phyloP scores from a whole-genome alignment of 2,329 filamentous ascomycete species.

The Fusarium coffeatum region DNA sequence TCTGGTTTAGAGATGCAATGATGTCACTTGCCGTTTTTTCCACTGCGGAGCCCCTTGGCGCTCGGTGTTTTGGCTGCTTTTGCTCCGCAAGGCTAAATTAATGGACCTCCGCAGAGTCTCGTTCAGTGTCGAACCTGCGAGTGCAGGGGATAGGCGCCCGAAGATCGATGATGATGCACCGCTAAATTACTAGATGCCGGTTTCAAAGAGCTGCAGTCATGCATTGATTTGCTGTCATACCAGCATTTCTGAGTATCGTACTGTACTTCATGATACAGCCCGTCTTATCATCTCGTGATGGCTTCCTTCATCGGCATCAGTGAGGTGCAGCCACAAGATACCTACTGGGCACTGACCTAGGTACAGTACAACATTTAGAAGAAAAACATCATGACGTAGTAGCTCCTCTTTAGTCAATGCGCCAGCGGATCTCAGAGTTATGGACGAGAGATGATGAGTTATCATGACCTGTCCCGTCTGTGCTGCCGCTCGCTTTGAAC shows the following conservation, averaged over 20 bases:
- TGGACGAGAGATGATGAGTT: background rate
- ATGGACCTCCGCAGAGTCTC: conserved; percentile 6
- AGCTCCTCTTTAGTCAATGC: conserved; percentile 3
- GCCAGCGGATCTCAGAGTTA: background rate
- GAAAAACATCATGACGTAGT: background rate
- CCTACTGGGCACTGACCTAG: background rate
- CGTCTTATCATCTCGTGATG: background rate
- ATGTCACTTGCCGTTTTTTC: conserved; percentile 36
- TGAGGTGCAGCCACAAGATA: background rate
- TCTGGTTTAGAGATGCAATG: conserved; percentile 23
- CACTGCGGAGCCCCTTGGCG: conserved; percentile 29
- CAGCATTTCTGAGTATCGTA: background rate
- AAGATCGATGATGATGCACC: conserved; percentile 33
- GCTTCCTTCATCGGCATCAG: background rate
- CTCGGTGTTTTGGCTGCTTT: conserved; percentile 14
- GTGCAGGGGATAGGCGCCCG: conserved; percentile 22
- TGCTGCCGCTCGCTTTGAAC: background rate
- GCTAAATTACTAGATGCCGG: conserved; percentile 21
- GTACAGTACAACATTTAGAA: background rate
- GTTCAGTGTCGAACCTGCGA: background rate
- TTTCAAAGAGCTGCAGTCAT: conserved; percentile 9
- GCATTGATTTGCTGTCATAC: conserved; percentile 19
- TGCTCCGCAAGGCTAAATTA: conserved; percentile 14
- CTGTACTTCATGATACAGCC: background rate
- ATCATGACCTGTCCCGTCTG: background rate